Conservation (phyloP, 148 eudicot genomes). For the Pharnaceum exiguum region DNA sequence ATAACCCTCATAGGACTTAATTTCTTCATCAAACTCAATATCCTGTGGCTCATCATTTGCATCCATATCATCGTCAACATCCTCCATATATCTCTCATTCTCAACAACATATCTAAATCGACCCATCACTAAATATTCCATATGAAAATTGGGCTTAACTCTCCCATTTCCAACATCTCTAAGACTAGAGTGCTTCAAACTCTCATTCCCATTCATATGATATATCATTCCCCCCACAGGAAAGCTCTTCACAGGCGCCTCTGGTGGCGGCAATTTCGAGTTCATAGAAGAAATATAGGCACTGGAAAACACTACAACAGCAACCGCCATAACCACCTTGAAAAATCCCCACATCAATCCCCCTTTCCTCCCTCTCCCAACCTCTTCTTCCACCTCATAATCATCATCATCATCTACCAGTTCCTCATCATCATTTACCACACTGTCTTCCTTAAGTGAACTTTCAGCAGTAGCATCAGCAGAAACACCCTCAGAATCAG, state of each 20-base stretch:
- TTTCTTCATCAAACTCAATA: background rate
- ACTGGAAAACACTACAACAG: conserved; percentile 30
- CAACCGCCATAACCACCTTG: conserved; percentile 35
- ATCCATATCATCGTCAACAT: background rate
- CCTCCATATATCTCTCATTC: background rate
- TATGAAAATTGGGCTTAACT: conserved; percentile 1
- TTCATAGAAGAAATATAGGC: conserved; percentile 42
- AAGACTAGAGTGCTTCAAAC: conserved; percentile 1
- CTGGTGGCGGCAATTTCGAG: conserved; percentile 17
- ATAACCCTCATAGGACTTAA: background rate
- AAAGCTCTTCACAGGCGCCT: conserved; percentile 3
- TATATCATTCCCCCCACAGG: conserved; percentile 9
- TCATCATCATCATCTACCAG: conserved; percentile 8
- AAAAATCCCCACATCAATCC: conserved; percentile 27
- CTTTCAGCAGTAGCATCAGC: conserved; percentile 13
- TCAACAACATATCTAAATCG: conserved; percentile 1
- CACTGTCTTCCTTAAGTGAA: conserved; percentile 6
- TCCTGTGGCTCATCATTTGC: conserved; percentile 1
- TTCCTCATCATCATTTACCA: conserved; percentile 11
- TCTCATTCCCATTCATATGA: conserved; percentile 12
- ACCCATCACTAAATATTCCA: background rate
- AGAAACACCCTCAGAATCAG: conserved; percentile 14
- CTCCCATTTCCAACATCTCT: conserved; percentile 3
- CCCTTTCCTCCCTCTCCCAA: conserved; percentile 8
- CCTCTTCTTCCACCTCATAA: conserved; percentile 29